These are phyloP conservation scores for Chaetoscypha palmicola DNA, from an alignment of 2,329 filamentous ascomycete genomes.

Conservation along the genomic window DNA sequence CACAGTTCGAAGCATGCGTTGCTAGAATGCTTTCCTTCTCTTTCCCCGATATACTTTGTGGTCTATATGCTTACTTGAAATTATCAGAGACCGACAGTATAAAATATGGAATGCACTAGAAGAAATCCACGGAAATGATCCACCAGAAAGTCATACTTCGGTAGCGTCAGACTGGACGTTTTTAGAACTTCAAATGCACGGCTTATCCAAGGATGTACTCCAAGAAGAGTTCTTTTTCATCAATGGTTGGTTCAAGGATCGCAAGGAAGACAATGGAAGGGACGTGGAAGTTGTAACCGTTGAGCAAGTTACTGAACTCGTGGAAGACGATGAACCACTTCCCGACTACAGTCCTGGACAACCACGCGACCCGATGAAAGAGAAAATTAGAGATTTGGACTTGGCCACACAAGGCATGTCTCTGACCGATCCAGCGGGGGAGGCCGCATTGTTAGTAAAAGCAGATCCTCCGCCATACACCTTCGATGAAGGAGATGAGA, in stretches of 20 bases:
- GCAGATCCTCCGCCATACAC: constrained; percentile 16
- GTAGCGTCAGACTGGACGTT: constrained; percentile 13
- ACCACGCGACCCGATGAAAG: constrained; percentile 4
- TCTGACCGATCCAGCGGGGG: neutral
- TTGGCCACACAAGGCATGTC: constrained; percentile 4
- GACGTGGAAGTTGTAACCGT: constrained; percentile 2
- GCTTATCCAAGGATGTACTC: constrained; percentile 12
- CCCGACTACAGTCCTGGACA: constrained; percentile 15
- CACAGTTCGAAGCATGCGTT: too few relatives aligned
- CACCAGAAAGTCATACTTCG: constrained; percentile 6
- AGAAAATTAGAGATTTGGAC: constrained; percentile 9
- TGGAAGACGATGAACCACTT: constrained; percentile 7
- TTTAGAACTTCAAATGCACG: constrained; percentile 11
- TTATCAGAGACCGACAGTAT: constrained; percentile 7
- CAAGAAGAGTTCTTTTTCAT: constrained; percentile 21
- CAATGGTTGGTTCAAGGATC: constrained; percentile 13
- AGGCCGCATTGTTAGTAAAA: neutral
- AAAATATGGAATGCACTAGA: constrained; percentile 9
- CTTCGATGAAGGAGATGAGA: constrained; percentile 14
- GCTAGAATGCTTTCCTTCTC: too few relatives aligned
- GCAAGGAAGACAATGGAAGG: constrained; percentile 5
- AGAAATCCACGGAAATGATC: constrained; percentile 8
- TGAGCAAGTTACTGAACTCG: neutral
- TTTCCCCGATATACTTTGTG: neutral
- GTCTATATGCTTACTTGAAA: neutral